Evolutionary conservation across 208 protist genomes (phyloP).

Genomic region (Leishmania gerbilli): DNA sequence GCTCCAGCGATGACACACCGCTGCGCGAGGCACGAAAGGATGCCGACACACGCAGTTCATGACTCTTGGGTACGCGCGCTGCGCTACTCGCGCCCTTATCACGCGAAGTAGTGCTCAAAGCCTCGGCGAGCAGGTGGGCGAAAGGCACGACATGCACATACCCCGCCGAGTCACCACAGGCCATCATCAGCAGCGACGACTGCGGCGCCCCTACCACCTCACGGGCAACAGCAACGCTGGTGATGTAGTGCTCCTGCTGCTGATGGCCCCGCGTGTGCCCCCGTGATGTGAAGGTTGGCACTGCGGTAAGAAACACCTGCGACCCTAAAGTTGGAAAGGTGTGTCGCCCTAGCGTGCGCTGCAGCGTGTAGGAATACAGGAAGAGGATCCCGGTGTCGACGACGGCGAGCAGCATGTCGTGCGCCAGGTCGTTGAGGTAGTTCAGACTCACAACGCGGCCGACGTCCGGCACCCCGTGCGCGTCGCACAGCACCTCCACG

Average conservation of each 20-base stretch:
- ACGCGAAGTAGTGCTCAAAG: conserved; percentile 4
- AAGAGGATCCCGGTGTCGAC: conserved; percentile 71
- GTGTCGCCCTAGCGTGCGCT: conserved; percentile 43
- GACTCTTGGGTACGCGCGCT: neutral
- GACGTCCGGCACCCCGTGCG: conserved; percentile 43
- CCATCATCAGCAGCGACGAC: conserved; percentile 14
- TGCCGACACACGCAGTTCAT: conserved; percentile 16
- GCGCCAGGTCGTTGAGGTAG: conserved; percentile 74
- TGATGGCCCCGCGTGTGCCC: neutral
- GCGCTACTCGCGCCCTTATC: neutral
- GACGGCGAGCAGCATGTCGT: conserved; percentile 71
- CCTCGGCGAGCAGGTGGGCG: conserved; percentile 10
- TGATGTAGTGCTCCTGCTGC: conserved; percentile 29
- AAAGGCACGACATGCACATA: conserved; percentile 28
- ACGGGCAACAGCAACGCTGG: conserved; percentile 11
- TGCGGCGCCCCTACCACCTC: conserved; percentile 1
- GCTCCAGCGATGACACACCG: conserved; percentile 22
- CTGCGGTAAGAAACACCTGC: neutral
- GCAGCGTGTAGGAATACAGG: conserved; percentile 71
- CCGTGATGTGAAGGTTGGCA: neutral
- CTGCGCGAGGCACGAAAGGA: conserved; percentile 29
- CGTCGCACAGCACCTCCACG: conserved; percentile 52
- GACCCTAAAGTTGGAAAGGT: conserved; percentile 19
- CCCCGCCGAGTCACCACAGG: conserved; percentile 28
- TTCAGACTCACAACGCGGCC: conserved; percentile 65